Evolutionary conservation across 495 filamentous ascomycete species (phyloP).

Genomic region (Penicillium atrosanguineum): DNA sequence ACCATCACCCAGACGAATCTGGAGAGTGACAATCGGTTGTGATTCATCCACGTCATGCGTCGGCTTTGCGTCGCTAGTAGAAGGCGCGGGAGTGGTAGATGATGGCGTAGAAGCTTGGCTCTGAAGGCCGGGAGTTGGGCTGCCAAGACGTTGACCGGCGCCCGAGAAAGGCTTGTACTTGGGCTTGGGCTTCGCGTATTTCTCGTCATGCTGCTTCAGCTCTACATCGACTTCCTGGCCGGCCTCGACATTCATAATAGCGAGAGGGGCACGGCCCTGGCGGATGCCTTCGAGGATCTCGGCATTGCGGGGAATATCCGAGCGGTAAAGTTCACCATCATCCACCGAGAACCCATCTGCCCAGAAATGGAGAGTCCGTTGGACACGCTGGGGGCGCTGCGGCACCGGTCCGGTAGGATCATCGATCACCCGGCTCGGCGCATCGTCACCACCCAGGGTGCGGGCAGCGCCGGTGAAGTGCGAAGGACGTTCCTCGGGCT

Average conservation of each 20-base stretch:
- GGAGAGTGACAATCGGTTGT: slow-evolving; percentile 73
- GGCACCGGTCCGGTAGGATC: slow-evolving; percentile 52
- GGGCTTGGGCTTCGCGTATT: slow-evolving; percentile 78
- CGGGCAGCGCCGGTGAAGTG: slow-evolving; percentile 79
- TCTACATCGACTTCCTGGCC: slow-evolving; percentile 91
- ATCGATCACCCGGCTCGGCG: slow-evolving; percentile 69
- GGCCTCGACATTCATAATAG: slow-evolving; percentile 80
- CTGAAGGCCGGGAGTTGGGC: slow-evolving; percentile 71
- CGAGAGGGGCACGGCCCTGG: slow-evolving; percentile 78
- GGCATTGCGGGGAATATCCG: slow-evolving; percentile 83
- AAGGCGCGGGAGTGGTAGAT: slow-evolving; percentile 30
- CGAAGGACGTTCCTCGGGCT: slow-evolving; percentile 49
- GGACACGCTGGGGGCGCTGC: slow-evolving; percentile 49
- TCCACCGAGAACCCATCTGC: slow-evolving; percentile 92
- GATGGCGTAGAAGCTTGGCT: slow-evolving; percentile 37
- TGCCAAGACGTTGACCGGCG: slow-evolving; percentile 82
- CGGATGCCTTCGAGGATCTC: slow-evolving; percentile 81
- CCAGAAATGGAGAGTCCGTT: slow-evolving; percentile 85
- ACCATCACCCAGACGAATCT: slow-evolving; percentile 88
- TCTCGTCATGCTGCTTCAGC: slow-evolving; percentile 79
- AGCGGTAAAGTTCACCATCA: slow-evolving; percentile 84
- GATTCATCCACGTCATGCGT: slow-evolving; percentile 66
- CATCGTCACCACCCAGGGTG: slow-evolving; percentile 87
- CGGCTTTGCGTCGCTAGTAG: slow-evolving; percentile 30
- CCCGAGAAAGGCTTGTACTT: slow-evolving; percentile 86